Evolutionary conservation across 495 filamentous ascomycete genomes (phyloP), one percentile per base, ranked within the genome.

Genomic region (Tuber borchii): DNA sequence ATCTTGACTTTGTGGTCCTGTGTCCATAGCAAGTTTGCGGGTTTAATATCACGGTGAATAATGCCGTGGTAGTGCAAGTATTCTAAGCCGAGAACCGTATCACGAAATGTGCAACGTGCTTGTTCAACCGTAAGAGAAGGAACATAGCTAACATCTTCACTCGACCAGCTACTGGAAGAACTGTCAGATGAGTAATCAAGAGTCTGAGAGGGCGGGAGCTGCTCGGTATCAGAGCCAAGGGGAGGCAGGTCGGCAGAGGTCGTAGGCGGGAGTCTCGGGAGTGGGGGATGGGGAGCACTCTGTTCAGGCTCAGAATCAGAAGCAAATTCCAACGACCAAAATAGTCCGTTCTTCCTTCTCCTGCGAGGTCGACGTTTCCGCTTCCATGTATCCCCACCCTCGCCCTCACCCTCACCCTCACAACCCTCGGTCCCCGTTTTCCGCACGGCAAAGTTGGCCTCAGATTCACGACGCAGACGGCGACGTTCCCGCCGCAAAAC

Each of bases 1-100:
- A 99, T 99, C 86, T 98, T 99, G 77, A 97, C 92, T 19, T 91
- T 90, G 80, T 93, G 89, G 79, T 93, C 91, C 74, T 87, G 88
- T 8, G 93, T 97, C 85, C 93, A 92, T 12, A 99, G 87, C 8
- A 99, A 87, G 83, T 99, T 99, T n/a, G 95, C 94, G 0, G 95
- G 95, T 83, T 99, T 99, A 85, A 99, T 99, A 83, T 99, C 95
- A 44, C 95, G 92, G 83, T 99, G 95, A 68, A 98, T 93, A 68
- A 99, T 95, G 44, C 94, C 94, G 84, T 98, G 93, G 80, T 93
- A 98, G 80, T 99, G 95, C 9, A 99, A 87, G 82, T 97, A 98
- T 82, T 98, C 96, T 40, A 99, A 85, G 39, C 95, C 95, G 39
- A 98, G 87, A 1, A 99, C 90, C 0, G 96, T 97, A 83, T 98